Base-by-base conservation (phyloP, 192 early-diverging fungal species). In the Cetraspora pellucida region DNA sequence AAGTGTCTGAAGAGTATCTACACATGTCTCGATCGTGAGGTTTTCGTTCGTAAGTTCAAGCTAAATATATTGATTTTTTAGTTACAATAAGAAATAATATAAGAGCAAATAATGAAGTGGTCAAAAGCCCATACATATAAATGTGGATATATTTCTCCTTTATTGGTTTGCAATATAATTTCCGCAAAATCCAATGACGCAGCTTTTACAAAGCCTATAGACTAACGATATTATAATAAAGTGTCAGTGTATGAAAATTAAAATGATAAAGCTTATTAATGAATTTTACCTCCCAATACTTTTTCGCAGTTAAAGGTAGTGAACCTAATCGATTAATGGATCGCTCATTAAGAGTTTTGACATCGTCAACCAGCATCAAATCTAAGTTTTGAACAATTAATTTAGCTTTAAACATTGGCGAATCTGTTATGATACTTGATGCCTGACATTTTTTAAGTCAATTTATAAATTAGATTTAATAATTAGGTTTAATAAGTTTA, bases 1-100 rank as follows among this genome's bases (percentile, higher is more conserved):
- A 10, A 93, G 45, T 7, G 89, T 85, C 49, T 88, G 84, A 59
- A 90, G 87, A 1, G 91, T 87, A 78, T 94, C 92, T n/a, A 87
- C 82, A 68, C 90, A 93, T 1, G 83, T 85, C 72, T 93, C 91
- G 17, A 93, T 57, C 28, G 83, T 87, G 21, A 92, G 74, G 10
- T 86, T 83, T 50, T 89, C 81, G 55, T 91, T 91, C 0, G 85
- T 82, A 13, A 93, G 77, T 45, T 84, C 80, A 8, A 93, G 65
- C 76, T 89, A 82, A 79, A 82, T 28, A 77, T 14, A 64, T 7
- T 23, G 8, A 49, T 21, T 37, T 45, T 10, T 21, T 45, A 31
- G 46, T 19, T 10, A 46, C 25, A 49, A 44, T n/a, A n/a, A 25
- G 28, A 54, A 72, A 72, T 52, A 52, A 5, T 17, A 52, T 52